Percentiles rank a stretch among this genome's conserved stretches.
These are phyloP conservation scores for Amanita inopinata DNA, from an alignment of 768 basidiomycete species.

Conservation along the genomic window DNA sequence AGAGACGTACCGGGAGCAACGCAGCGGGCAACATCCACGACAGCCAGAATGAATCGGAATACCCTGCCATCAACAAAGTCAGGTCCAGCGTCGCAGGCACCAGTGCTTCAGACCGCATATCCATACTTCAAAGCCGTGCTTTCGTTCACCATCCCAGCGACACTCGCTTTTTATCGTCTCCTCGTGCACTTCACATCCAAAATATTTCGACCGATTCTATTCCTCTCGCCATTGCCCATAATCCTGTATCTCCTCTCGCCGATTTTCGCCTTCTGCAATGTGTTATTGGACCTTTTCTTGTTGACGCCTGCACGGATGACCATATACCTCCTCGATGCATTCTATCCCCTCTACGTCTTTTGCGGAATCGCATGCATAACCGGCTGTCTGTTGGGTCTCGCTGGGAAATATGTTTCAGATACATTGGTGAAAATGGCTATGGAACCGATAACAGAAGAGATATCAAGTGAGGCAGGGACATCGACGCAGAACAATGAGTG, in stretches of 20 bases:
- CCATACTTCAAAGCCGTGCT: constrained; percentile 1
- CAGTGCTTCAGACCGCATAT: neutral
- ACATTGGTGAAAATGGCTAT: neutral
- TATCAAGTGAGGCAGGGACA: too few relatives aligned
- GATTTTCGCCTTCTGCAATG: constrained; percentile 28
- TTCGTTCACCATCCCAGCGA: neutral
- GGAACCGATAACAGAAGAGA: neutral
- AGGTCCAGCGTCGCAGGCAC: neutral
- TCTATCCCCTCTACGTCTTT: constrained; percentile 50
- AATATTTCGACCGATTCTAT: constrained; percentile 10
- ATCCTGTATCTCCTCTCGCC: constrained; percentile 40
- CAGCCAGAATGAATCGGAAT: neutral
- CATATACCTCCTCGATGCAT: constrained; percentile 27
- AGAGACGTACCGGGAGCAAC: too few relatives aligned
- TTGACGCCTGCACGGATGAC: constrained; percentile 33
- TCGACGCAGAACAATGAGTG: too few relatives aligned
- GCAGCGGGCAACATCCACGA: too few relatives aligned
- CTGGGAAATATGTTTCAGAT: constrained; percentile 17
- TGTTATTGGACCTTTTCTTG: constrained; percentile 32
- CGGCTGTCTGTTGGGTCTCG: constrained; percentile 34
- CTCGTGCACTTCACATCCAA: neutral
- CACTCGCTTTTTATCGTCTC: neutral
- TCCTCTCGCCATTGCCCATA: constrained; percentile 21
- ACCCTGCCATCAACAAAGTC: neutral
- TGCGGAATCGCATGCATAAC: constrained; percentile 46